Evolutionary conservation across 257 asterid genomes (phyloP), one percentile per base, ranked within the genome.

Genomic region (Forsythia viridissima): DNA sequence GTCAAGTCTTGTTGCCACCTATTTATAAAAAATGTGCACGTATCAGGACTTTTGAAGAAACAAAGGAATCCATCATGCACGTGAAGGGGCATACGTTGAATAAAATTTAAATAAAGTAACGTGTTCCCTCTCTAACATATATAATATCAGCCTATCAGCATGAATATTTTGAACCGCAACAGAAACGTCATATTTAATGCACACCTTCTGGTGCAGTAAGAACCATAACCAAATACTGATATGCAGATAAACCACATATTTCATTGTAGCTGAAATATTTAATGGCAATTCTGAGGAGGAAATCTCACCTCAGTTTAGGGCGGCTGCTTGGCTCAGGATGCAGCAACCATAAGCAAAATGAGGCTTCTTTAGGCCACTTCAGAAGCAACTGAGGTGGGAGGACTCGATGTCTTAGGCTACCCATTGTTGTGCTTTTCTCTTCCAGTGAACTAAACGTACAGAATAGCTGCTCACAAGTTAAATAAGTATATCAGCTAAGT

Each of bases 291-390:
- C 24, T 18, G 30, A 55, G 21, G 63, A 59, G 38, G 46, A 34
- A 3, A 57, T 43, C 84, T 75, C 86, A 92, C 99, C 90, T 87
- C 89, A 89, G 84, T 80, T 87, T 90, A 12, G 98, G 99, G 61
- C 98, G 91, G 86, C 91, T 85, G 75, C 82, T 85, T 1, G 97
- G 94, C 55, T 93, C 97, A 9, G 99, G 99, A 75, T 96, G 99
- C 82, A 93, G 85, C 88, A 96, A 81, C 99, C 98, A 92, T 71
- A 93, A 81, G 92, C 98, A 93, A 92, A 90, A 96, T 8, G 98
- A 90, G 81, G 99, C 99, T 92, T 92, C 97, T 87, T 92, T 93
- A 44, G 99, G 97, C 97, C 98, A 93, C 88, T 90, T 93, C 59
- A 92, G 89, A 75, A 96, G 97, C 87, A 96, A 84, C 82, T 90